Conservation (phyloP, 2,329 filamentous ascomycete genomes). For the Colletotrichum musae region DNA sequence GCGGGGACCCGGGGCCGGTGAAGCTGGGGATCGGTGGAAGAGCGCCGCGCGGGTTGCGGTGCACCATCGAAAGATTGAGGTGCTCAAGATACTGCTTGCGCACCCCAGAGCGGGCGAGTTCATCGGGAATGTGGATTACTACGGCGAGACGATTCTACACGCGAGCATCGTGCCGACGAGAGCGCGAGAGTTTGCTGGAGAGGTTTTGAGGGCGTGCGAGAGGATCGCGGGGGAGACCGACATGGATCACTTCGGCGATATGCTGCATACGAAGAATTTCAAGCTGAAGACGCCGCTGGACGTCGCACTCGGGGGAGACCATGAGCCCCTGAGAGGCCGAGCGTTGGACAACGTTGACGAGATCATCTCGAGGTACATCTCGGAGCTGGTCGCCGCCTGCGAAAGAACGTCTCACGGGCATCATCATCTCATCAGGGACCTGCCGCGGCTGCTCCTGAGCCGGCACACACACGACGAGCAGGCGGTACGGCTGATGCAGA, state of each 20-base stretch:
- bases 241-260: conserved; percentile 38
- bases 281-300: conserved; percentile 37
- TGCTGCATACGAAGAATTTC: conserved; percentile 32
- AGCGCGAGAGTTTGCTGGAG: conserved; percentile 9
- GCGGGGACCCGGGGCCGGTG: conserved; percentile 10
- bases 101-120: conserved; percentile 38
- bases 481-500: conserved; percentile 18
- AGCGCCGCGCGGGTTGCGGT: conserved; percentile 39
- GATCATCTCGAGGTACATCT: conserved; percentile 4
- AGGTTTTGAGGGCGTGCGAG: conserved; percentile 39
- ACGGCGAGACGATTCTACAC: conserved; percentile 38
- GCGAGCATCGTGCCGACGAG: not conserved
- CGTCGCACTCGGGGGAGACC: conserved; percentile 3
- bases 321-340: conserved; percentile 22
- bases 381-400: not conserved
- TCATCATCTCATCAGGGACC: conserved; percentile 5
- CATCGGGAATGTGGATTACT: conserved; percentile 40
- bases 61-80: conserved; percentile 7
- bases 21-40: conserved; percentile 33
- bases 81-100: conserved; percentile 41
- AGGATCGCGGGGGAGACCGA: conserved; percentile 39
- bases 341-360: not conserved
- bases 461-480: conserved; percentile 28
- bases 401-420: conserved; percentile 19
- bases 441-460: conserved; percentile 12